Conservation (phyloP, 257 asterid genomes). For the Nicotiana noctiflora region DNA sequence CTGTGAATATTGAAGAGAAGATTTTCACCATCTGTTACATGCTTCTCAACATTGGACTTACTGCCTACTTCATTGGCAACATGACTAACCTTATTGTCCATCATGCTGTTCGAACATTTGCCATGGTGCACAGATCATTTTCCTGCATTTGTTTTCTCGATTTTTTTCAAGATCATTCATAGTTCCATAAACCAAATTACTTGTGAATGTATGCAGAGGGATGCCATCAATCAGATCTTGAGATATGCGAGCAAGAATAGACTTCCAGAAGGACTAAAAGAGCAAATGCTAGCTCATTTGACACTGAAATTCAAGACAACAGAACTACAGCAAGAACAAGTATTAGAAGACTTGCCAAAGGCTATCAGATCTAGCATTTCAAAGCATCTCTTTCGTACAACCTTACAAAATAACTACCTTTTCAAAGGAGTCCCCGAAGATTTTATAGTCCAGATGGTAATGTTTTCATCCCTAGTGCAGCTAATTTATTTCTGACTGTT, state of each 20-base stretch:
- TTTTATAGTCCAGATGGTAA: no score
- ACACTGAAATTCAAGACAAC: slow-evolving; percentile 89
- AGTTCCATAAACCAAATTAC: no score
- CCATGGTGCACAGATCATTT: slow-evolving; percentile 33
- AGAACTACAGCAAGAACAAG: slow-evolving; percentile 90
- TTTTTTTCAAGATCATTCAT: no score
- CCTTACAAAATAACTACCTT: slow-evolving; percentile 42
- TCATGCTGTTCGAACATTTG: slow-evolving; percentile 14
- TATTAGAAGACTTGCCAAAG: slow-evolving; percentile 72
- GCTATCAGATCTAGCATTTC: slow-evolving; percentile 90
- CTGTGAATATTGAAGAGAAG: slow-evolving; percentile 76
- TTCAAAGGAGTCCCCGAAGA: no score
- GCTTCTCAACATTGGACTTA: slow-evolving; percentile 94
- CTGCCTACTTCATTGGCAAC: slow-evolving; percentile 73
- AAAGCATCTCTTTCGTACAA: slow-evolving; percentile 70
- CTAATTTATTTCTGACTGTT: no score
- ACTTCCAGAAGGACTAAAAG: slow-evolving; percentile 72
- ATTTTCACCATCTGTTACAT: slow-evolving; percentile 71
- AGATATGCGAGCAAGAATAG: slow-evolving; percentile 81
- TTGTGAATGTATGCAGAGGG: slow-evolving; percentile 45
- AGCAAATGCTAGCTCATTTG: slow-evolving; percentile 87
- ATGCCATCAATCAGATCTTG: slow-evolving; percentile 59
- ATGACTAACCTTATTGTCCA: no score
- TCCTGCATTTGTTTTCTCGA: no score
- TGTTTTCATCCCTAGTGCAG: no score